phyloP scores from a whole-genome alignment of 306 rosid genomes.

The Lathyrus tuberosus region DNA sequence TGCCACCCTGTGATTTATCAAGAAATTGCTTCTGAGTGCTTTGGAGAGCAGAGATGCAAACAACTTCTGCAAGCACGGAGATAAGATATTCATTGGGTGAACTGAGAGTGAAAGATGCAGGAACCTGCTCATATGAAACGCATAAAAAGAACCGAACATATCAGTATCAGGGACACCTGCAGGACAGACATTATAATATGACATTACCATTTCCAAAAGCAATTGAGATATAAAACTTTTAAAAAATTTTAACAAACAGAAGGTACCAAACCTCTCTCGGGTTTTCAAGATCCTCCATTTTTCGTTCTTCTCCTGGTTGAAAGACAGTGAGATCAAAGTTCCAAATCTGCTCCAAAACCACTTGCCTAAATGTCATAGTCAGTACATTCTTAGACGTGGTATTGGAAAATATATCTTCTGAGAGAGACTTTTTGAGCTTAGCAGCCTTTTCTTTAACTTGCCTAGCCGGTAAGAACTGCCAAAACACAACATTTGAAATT shows the following conservation, averaged over 20 bases:
- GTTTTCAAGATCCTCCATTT: slow-evolving; percentile 82
- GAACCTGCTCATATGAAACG: slow-evolving; percentile 90
- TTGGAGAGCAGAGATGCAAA: slow-evolving; percentile 75
- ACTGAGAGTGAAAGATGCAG: slow-evolving; percentile 71
- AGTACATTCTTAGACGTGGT: slow-evolving; percentile 64
- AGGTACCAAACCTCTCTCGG: slow-evolving; percentile 74
- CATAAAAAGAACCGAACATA: slow-evolving; percentile 84
- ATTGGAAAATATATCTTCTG: slow-evolving; percentile 56
- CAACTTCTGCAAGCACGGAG: slow-evolving; percentile 77
- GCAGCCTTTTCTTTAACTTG: slow-evolving; percentile 76
- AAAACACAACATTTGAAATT: slow-evolving; percentile 37
- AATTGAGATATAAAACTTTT: slow-evolving; percentile 29
- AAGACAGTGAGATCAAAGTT: slow-evolving; percentile 66
- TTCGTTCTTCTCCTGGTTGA: slow-evolving; percentile 74
- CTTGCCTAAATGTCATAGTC: slow-evolving; percentile 94
- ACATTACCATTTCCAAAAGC: slow-evolving; percentile 57
- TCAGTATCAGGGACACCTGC: slow-evolving; percentile 97
- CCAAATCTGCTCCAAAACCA: slow-evolving; percentile 80
- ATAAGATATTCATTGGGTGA: slow-evolving; percentile 63
- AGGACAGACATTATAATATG: slow-evolving; percentile 64
- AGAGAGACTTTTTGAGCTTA: slow-evolving; percentile 66
- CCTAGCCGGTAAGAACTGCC: slow-evolving; percentile 83
- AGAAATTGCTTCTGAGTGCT: slow-evolving; percentile 64
- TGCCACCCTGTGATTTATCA: slow-evolving; percentile 51
- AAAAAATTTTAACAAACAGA: slow-evolving; percentile 28